Evolutionary conservation across 495 filamentous ascomycete species (phyloP).

Genomic region (Tuber aestivum): DNA sequence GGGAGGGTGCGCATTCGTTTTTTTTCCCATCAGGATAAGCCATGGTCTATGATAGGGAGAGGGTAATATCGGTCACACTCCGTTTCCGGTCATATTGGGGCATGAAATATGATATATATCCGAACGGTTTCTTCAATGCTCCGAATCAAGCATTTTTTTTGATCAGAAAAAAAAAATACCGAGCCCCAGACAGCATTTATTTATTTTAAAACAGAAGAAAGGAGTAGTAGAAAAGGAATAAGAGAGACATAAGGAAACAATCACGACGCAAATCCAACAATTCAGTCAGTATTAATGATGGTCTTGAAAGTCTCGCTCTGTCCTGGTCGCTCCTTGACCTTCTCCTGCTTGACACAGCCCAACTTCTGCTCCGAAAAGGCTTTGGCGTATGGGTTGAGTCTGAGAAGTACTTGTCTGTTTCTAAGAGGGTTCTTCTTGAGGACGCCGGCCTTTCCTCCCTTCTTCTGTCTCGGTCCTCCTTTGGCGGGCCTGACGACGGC

Average conservation of each 20-base stretch:
- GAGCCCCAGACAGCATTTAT: constrained; percentile 22
- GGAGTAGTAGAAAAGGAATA: not conserved
- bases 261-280: constrained; percentile 16
- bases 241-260: constrained; percentile 11
- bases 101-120: not conserved
- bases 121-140: not conserved
- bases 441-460: constrained; percentile 56
- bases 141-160: not conserved
- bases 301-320: constrained; percentile 37
- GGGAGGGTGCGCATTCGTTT: not conserved
- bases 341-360: constrained; percentile 57
- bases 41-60: not conserved
- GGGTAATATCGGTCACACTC: not conserved
- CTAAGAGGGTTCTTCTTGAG: constrained; percentile 99
- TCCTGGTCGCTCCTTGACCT: constrained; percentile 38
- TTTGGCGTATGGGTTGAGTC: constrained; percentile 93
- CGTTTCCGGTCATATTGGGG: not conserved
- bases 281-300: constrained; percentile 35
- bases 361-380: constrained; percentile 77
- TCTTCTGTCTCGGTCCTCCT: constrained; percentile 86
- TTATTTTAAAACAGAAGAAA: constrained; percentile 32
- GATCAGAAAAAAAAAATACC: not conserved
- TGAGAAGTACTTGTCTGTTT: constrained; percentile 95
- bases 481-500: constrained; percentile 80
- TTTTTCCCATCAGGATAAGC: not conserved